A percentile compares a stretch with the other conserved stretches of the same genome.
These are phyloP conservation scores for Botryosphaeria dothidea DNA, from an alignment of 2,329 filamentous ascomycete genomes.

Conservation along the genomic window DNA sequence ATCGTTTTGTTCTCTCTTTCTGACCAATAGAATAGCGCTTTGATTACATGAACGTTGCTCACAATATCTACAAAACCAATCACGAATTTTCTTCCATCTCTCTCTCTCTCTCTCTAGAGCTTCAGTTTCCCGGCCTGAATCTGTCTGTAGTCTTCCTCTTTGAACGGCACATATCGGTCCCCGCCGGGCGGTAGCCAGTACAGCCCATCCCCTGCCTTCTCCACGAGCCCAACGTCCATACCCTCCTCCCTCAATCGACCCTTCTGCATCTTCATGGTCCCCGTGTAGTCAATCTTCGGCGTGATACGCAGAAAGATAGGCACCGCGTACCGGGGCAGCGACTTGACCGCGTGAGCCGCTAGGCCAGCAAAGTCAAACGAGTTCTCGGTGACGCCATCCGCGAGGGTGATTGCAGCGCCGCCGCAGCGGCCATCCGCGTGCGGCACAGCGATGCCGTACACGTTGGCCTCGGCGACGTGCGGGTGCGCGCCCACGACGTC, in stretches of 20 bases:
- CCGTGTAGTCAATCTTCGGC: constrained; percentile 45
- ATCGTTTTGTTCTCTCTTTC: too few relatives aligned
- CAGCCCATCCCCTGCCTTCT: constrained; percentile 35
- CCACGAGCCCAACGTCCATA: constrained; percentile 43
- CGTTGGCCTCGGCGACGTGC: constrained; percentile 49
- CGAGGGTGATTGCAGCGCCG: constrained; percentile 49
- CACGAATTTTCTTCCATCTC: too few relatives aligned
- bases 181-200: constrained; percentile 43
- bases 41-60: background rate
- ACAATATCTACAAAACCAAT: too few relatives aligned
- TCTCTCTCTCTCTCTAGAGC: constrained; percentile 14
- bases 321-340: constrained; percentile 48
- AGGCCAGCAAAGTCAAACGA: constrained; percentile 37
- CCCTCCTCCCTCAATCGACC: constrained; percentile 44
- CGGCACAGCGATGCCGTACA: constrained; percentile 51
- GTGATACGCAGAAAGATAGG: constrained; percentile 46
- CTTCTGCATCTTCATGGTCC: constrained; percentile 50
- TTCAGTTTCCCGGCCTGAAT: constrained; percentile 33
- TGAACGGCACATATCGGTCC: constrained; percentile 42
- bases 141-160: constrained; percentile 36
- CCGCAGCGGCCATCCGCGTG: constrained; percentile 53
- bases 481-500: constrained; percentile 48
- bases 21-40: background rate
- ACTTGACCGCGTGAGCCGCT: constrained; percentile 39
- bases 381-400: constrained; percentile 32